Evolutionary conservation across 176 grass and related monocot species (phyloP), one percentile per base, ranked within the genome.

Genomic region (Hordeum marinum): DNA sequence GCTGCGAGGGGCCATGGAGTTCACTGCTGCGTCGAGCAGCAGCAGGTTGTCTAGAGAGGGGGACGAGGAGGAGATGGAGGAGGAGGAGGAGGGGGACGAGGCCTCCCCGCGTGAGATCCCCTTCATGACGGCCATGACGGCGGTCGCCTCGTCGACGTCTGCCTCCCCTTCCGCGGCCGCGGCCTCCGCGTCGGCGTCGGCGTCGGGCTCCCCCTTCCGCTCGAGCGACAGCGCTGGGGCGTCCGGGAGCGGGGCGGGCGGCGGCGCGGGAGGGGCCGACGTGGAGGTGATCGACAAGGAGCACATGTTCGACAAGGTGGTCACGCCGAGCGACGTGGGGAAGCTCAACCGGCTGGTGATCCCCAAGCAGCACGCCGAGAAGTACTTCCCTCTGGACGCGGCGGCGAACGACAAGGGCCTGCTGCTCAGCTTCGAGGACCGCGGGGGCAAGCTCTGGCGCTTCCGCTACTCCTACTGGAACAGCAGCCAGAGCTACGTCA

Each of bases 381-480:
- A 90, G 76, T 91, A 91, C 92, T 97, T 97, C 89, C 95, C 95
- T 27, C 75, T 97, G 24, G 90, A 97, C 88, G 40, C 90, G 27
- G 83, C 90, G 21, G 83, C 87, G 29, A 94, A 89, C 81, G 92
- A 94, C 43, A 97, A 93, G 82, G 92, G 95, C 36, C 69, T 93
- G 3, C 87, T 97, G 71, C 88, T 75, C 43, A 75, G 72, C 45
- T 75, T 75, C 72, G 92, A 97, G 87, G 95, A 97, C 87, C 89
- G 87, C 23, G 88, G 84, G 5, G 95, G 92, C 21, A 97, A 97
- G 90, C 92, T 90, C 76, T 97, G 95, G 95, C 88, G 92, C 59
- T 97, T 97, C 88, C 95, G 95, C 78, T 97, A 97, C 88, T 97
- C 95, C 76, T 97, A 97, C 85, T 97, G 95, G 95, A 97, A 97